Base-by-base conservation (phyloP, 116 monocot genomes). In the Phalaenopsis hybrid region DNA sequence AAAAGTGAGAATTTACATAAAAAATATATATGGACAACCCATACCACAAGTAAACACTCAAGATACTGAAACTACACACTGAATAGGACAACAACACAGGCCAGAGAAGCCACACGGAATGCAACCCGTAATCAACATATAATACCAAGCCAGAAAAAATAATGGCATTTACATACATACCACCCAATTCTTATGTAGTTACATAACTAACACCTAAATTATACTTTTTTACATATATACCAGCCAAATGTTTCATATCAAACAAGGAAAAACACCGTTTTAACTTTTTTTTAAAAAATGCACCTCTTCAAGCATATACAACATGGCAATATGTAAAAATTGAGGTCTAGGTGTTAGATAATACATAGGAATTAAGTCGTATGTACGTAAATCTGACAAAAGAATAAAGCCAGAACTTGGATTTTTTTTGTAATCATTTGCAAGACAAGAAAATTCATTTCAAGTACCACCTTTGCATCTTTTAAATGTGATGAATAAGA, bases 381-480 rank as follows among this genome's bases (percentile, higher is more conserved):
- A 37, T 37, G 37, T 37, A 37, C 3, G 37, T 37, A 37, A 37
- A 37, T 37, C 37, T 37, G 37, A 37, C 37, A 37, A 37, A 37
- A 37, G 37, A 37, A 37, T 37, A 37, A 37, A 37, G 37, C 1
- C 37, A 72, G 37, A 43, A 73, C 12, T 73, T 73, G 33, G 18
- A 18, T 3, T 37, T 37, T 37, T 37, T 37, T 43, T 8, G 4
- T 44, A 44, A 15, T 21, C 21, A 83, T 49, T 49, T 75, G 45
- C 46, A 21, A 6, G 46, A 75, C n/a, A 0, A 57, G 44, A 31
- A 81, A 78, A 33, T 81, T 45, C 43, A 59, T 28, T 4, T 41
- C 37, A 78, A 80, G 20, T 79, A 86, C 85, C 86, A 75, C 76
- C 67, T 82, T 82, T 81, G 79, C 34, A 80, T 4, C 59, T 79